Base-by-base conservation (phyloP, 306 rosid genomes). In the Vigna angularis region DNA sequence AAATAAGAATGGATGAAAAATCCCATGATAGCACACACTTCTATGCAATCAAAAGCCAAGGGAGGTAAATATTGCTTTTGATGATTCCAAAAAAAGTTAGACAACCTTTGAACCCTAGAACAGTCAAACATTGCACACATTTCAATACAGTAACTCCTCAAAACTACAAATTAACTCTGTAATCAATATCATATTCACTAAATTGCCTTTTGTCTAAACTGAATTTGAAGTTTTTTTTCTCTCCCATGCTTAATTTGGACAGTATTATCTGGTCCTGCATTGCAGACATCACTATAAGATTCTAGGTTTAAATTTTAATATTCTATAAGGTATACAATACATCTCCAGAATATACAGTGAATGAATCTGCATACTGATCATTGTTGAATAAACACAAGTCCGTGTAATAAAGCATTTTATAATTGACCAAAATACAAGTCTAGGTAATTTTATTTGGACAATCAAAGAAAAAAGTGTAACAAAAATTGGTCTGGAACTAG, bases 401-500 rank as follows among this genome's bases (percentile, higher is more conserved):
- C 7, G 36, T 34, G 38, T 34, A 34, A 34, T 1, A 66, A 70
- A 45, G 53, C 18, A 72, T 40, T 45, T 18, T 58, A 61, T 72
- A 84, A 59, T 73, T 72, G 55, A 66, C 24, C 58, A 85, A 62
- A 74, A 18, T 32, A 70, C 38, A 34, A 34, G 6, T 34, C 53
- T 82, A 75, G 22, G 24, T 20, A 45, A 59, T 67, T 40, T 85
- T 69, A 74, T 59, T 57, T 58, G 63, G 44, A 73, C 68, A 78
- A 69, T 14, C 72, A 74, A 74, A 74, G 30, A 45, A 15, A 36
- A 36, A 56, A n/a, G 44, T 30, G 40, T 26, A 42, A 20, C 34
- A 40, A 49, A 40, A 14, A n/a, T 10, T 52, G 22, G 26, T 34
- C n/a, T 18, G 24, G 28, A 22, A 75, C 22, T 58, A 57, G 14